Conservation (phyloP, 768 basidiomycete species). For the Macrolepiota dolichaula region DNA sequence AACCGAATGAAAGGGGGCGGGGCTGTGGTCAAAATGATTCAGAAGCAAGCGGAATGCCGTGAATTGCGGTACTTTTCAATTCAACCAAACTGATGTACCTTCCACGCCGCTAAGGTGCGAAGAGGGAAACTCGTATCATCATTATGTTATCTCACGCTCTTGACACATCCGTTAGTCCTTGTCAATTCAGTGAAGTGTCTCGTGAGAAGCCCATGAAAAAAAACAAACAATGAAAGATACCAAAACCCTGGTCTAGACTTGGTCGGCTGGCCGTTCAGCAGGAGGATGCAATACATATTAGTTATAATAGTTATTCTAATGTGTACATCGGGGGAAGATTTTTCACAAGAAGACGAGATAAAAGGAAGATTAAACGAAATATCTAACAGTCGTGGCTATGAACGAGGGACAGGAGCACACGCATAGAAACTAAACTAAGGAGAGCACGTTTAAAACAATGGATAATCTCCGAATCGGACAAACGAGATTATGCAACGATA, state of each 20-base stretch:
- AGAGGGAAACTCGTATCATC: neutral
- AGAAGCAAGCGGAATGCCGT: conserved; percentile 4
- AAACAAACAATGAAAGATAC: conserved; percentile 1
- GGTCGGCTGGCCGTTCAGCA: neutral
- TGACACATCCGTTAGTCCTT: neutral
- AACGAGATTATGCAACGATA: conserved; percentile 8
- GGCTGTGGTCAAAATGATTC: neutral
- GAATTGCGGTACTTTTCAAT: conserved; percentile 6
- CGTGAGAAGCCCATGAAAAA: conserved; percentile 1
- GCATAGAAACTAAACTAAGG: neutral
- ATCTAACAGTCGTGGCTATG: neutral
- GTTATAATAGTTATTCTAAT: conserved; percentile 11
- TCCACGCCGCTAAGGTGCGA: neutral
- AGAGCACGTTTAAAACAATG: neutral
- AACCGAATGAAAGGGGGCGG: conserved; percentile 1
- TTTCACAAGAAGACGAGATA: conserved; percentile 6
- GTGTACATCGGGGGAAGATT: conserved; percentile 1
- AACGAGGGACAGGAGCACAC: neutral
- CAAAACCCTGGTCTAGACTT: neutral
- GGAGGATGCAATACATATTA: conserved; percentile 11
- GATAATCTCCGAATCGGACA: conserved; percentile 8
- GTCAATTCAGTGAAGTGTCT: conserved; percentile 1
- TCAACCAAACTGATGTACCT: conserved; percentile 3
- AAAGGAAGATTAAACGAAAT: conserved; percentile 2
- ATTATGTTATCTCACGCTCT: neutral